Evolutionary conservation across 2,329 filamentous ascomycete species (phyloP).

Genomic region (Gnomoniopsis smithogilvyi): DNA sequence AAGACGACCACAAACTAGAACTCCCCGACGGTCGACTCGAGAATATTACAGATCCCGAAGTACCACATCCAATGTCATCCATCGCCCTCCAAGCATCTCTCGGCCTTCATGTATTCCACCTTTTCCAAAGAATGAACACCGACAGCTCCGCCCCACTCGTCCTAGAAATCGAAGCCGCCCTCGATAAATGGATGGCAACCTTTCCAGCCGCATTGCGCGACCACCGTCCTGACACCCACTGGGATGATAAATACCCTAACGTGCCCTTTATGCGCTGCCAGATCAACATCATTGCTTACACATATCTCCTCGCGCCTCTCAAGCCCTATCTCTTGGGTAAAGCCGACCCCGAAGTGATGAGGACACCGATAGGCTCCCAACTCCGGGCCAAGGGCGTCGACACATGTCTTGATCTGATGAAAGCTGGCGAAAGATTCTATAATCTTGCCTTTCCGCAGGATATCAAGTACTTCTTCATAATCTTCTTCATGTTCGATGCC

Average conservation of each 20-base stretch:
- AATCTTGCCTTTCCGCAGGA: slow-evolving; percentile 21
- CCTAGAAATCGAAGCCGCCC: slow-evolving; percentile 20
- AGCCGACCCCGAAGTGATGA: slow-evolving; percentile 19
- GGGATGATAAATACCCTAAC: slow-evolving; percentile 25
- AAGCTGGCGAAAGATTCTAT: slow-evolving; percentile 20
- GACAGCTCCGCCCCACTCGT: slow-evolving; percentile 9
- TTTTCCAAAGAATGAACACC: slow-evolving; percentile 12
- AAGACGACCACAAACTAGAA: slow-evolving; percentile 12
- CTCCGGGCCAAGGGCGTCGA: slow-evolving; percentile 24
- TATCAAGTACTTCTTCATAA: slow-evolving; percentile 27
- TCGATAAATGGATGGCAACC: slow-evolving; percentile 21
- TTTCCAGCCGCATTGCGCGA: slow-evolving; percentile 24
- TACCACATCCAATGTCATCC: slow-evolving; percentile 10
- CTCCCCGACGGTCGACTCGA: slow-evolving; percentile 17
- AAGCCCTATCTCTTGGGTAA: slow-evolving; percentile 23
- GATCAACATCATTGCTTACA: slow-evolving; percentile 26
- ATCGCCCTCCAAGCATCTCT: slow-evolving; percentile 16
- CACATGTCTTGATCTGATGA: slow-evolving; percentile 22
- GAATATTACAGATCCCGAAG: slow-evolving; percentile 4
- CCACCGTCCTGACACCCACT: slow-evolving; percentile 23
- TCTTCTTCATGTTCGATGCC: slow-evolving; percentile 30
- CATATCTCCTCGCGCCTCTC: slow-evolving; percentile 23
- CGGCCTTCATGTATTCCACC: slow-evolving; percentile 12
- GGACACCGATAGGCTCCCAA: slow-evolving; percentile 18
- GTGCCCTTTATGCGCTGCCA: slow-evolving; percentile 28